Conservation (phyloP, 2,329 filamentous ascomycete species). For the Epichloe gansuensis region DNA sequence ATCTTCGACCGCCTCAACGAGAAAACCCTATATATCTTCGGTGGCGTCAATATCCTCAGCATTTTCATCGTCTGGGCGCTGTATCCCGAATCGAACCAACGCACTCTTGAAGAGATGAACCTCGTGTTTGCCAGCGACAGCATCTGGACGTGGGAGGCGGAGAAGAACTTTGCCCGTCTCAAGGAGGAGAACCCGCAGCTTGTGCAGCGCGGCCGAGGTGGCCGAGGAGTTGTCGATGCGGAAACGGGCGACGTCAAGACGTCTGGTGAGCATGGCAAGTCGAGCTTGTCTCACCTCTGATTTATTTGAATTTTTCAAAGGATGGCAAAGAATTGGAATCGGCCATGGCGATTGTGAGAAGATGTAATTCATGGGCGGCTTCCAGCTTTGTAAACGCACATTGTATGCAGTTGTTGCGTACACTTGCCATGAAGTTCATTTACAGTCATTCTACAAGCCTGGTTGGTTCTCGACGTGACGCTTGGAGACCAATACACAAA, state of each 20-base stretch:
- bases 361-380: too few relatives aligned
- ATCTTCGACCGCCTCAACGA: constrained; percentile 54
- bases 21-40: constrained; percentile 66
- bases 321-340: too few relatives aligned
- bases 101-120: constrained; percentile 66
- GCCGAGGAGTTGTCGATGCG: constrained; percentile 8
- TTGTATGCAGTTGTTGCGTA: too few relatives aligned
- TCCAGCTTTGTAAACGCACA: too few relatives aligned
- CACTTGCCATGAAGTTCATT: too few relatives aligned
- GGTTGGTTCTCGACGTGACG: too few relatives aligned
- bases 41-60: constrained; percentile 49
- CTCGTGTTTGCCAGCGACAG: constrained; percentile 55
- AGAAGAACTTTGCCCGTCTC: constrained; percentile 49
- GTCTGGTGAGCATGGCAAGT: constrained; percentile 4
- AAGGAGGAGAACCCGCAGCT: constrained; percentile 46
- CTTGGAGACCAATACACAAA: too few relatives aligned
- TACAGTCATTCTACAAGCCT: too few relatives aligned
- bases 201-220: constrained; percentile 9
- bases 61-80: constrained; percentile 62
- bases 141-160: constrained; percentile 60
- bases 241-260: constrained; percentile 9
- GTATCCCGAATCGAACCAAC: constrained; percentile 62
- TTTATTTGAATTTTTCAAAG: too few relatives aligned
- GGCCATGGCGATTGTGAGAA: too few relatives aligned
- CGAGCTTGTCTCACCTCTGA: constrained; percentile 3